Evolutionary conservation across 768 basidiomycete species (phyloP).

Genomic region (Macrolepiota fuliginosa): DNA sequence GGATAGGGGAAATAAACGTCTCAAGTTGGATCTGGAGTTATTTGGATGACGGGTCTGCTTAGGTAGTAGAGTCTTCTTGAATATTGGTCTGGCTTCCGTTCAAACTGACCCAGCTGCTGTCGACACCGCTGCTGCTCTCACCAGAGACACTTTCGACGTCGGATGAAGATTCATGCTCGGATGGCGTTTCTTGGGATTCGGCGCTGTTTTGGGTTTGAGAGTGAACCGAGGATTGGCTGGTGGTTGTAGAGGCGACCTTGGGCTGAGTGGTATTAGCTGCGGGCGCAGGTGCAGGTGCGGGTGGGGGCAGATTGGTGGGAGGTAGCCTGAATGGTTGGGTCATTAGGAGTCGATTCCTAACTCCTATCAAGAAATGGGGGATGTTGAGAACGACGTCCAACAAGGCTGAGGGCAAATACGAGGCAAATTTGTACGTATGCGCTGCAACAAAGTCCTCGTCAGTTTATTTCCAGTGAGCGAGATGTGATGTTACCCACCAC

Average conservation of each 20-base stretch:
- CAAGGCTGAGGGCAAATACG: constrained; percentile 61
- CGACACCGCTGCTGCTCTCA: constrained; percentile 37
- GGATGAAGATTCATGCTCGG: constrained; percentile 39
- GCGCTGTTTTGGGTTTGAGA: constrained; percentile 1
- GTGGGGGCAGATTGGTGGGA: constrained; percentile 29
- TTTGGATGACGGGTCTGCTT: background rate
- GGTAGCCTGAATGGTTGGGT: constrained; percentile 40
- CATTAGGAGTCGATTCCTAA: constrained; percentile 61
- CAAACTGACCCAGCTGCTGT: constrained; percentile 72
- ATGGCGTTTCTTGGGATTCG: constrained; percentile 14
- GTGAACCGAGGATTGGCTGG: constrained; percentile 1
- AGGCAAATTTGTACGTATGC: constrained; percentile 66
- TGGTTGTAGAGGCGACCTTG: constrained; percentile 11
- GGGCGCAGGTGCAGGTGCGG: constrained; percentile 16
- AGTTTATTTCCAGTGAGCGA: constrained; percentile 5
- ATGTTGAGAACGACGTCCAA: constrained; percentile 66
- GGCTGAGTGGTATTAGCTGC: constrained; percentile 3
- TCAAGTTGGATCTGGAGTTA: background rate
- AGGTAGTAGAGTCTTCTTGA: background rate
- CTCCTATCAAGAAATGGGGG: constrained; percentile 60
- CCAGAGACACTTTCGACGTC: constrained; percentile 66
- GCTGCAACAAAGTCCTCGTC: constrained; percentile 38
- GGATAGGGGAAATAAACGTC: background rate
- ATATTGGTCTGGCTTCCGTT: constrained; percentile 17
- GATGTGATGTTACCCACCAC: constrained; percentile 47